These are phyloP conservation scores for Paraphoma chrysanthemicola DNA, from an alignment of 2,329 filamentous ascomycete species.

Conservation along the genomic window DNA sequence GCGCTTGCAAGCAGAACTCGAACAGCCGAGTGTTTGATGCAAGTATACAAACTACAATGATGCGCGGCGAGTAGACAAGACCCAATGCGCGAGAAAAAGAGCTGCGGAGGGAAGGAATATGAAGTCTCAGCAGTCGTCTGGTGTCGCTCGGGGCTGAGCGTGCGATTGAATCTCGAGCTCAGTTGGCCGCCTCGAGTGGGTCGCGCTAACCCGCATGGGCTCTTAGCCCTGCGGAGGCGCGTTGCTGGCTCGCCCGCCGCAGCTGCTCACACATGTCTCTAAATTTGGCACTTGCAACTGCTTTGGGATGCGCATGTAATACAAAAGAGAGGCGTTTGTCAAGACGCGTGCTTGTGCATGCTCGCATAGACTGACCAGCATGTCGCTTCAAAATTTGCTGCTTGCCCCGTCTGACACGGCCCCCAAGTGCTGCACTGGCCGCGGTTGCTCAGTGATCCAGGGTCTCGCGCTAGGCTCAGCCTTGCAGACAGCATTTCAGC, in stretches of 20 bases:
- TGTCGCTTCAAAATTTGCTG: background rate
- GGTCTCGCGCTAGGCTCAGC: slow-evolving; percentile 23
- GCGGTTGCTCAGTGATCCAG: slow-evolving; percentile 9
- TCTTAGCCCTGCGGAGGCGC: slow-evolving; percentile 8
- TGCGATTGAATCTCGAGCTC: slow-evolving; percentile 5
- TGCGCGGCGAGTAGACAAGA: background rate
- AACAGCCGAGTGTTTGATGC: background rate
- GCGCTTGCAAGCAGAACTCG: slow-evolving; percentile 15
- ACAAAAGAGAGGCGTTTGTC: background rate
- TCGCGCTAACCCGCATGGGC: slow-evolving; percentile 2
- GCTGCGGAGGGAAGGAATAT: slow-evolving; percentile 17
- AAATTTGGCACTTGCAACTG: slow-evolving; percentile 22
- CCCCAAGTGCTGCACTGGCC: background rate
- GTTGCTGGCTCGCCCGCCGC: slow-evolving; percentile 9
- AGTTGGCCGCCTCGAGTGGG: slow-evolving; percentile 4
- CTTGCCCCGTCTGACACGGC: slow-evolving; percentile 9
- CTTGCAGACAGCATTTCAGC: slow-evolving; percentile 24
- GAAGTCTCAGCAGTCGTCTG: slow-evolving; percentile 12
- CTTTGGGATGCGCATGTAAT: slow-evolving; percentile 5
- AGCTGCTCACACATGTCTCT: slow-evolving; percentile 17
- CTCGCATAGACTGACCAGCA: background rate
- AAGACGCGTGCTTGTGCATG: background rate
- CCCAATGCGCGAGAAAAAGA: slow-evolving; percentile 12
- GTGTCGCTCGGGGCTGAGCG: slow-evolving; percentile 23
- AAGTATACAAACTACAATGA: background rate